These are phyloP conservation scores for Acaromyces ingoldii DNA, from an alignment of 1,284 basidiomycete genomes.

Conservation along the genomic window DNA sequence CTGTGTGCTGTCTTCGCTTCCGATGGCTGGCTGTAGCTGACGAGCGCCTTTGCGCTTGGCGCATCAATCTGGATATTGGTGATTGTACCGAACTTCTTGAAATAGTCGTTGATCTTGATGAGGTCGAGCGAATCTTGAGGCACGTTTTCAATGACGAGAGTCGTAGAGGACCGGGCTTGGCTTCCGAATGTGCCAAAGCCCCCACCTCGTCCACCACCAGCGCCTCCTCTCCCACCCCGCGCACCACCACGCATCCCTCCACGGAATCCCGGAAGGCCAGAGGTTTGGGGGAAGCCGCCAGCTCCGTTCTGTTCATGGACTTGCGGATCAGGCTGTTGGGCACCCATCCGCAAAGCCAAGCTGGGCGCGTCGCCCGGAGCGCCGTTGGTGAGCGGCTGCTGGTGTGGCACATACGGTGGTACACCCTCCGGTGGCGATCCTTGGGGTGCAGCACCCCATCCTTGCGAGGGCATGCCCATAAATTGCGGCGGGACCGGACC, in stretches of 20 bases:
- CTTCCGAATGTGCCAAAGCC: conserved; percentile 53
- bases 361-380: too few species aligned
- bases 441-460: too few species aligned
- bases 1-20: conserved; percentile 86
- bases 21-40: conserved; percentile 77
- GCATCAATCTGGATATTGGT: conserved; percentile 85
- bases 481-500: too few species aligned
- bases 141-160: conserved; percentile 88
- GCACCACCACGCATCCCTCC: background rate
- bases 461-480: too few species aligned
- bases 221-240: conserved; percentile 56
- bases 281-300: too few species aligned
- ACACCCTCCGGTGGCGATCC: too few species aligned
- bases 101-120: conserved; percentile 77
- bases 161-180: conserved; percentile 59
- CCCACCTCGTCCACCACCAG: conserved; percentile 51
- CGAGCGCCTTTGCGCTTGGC: conserved; percentile 69
- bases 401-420: too few species aligned
- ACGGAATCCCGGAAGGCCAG: too few species aligned
- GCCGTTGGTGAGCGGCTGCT: too few species aligned
- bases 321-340: too few species aligned
- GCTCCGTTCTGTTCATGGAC: too few species aligned
- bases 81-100: conserved; percentile 85
- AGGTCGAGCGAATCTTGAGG: conserved; percentile 75
- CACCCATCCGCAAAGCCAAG: too few species aligned